phyloP scores from a whole-genome alignment of 805 yeast species.

The Priceomyces carsonii region DNA sequence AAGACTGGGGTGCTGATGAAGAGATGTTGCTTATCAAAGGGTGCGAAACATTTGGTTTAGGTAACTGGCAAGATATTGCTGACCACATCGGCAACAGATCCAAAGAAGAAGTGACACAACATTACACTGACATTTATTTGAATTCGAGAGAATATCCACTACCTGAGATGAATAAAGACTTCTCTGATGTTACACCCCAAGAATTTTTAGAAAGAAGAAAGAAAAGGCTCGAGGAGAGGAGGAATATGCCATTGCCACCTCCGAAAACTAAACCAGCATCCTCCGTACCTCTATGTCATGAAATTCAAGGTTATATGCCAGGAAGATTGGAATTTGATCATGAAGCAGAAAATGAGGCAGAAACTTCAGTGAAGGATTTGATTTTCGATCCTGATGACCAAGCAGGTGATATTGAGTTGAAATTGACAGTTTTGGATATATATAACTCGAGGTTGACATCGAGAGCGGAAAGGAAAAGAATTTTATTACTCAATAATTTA shows the following conservation, averaged over 20 bases:
- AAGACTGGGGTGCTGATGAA: constrained; percentile 98
- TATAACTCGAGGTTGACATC: constrained; percentile 87
- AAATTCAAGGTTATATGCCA: constrained; percentile 97
- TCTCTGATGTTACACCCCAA: constrained; percentile 58
- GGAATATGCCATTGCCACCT: constrained; percentile 71
- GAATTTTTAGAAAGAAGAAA: constrained; percentile 71
- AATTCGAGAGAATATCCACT: constrained; percentile 77
- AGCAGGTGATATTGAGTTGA: constrained; percentile 84
- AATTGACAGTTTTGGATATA: constrained; percentile 82
- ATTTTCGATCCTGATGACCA: constrained; percentile 88
- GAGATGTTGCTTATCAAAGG: constrained; percentile 88
- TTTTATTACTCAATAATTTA: constrained; percentile 71
- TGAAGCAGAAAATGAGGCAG: constrained; percentile 97
- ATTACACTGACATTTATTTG: constrained; percentile 73
- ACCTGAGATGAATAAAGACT: constrained; percentile 79
- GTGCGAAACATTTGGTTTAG: constrained; percentile 86
- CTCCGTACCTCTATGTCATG: constrained; percentile 94
- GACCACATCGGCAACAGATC: constrained; percentile 93
- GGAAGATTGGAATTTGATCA: constrained; percentile 96
- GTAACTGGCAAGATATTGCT: constrained; percentile 98
- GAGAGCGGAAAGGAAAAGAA: constrained; percentile 90
- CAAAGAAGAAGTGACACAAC: constrained; percentile 87
- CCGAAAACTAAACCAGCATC: constrained; percentile 88
- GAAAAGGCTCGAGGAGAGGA: constrained; percentile 67
- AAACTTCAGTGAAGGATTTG: constrained; percentile 91